phyloP scores from a whole-genome alignment of 2,329 filamentous ascomycete genomes.

The Coniochaeta sp. region DNA sequence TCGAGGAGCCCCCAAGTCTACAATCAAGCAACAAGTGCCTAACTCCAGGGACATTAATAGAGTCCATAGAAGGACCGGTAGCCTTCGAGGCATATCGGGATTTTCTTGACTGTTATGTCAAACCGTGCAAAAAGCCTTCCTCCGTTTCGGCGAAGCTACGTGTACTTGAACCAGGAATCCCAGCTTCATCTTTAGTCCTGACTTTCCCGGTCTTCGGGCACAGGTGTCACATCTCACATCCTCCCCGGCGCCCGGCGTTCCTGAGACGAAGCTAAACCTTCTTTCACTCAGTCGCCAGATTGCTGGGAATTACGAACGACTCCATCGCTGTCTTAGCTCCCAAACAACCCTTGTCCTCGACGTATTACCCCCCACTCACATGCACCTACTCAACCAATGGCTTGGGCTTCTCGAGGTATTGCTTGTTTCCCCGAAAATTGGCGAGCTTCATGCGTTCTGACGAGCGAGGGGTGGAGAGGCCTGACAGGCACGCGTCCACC shows the following conservation, averaged over 20 bases:
- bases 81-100: neutral
- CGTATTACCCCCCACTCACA: neutral
- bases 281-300: neutral
- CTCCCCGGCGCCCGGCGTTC: neutral
- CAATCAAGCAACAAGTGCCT: neutral
- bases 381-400: neutral
- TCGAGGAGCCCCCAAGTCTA: neutral
- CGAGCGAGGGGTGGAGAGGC: too few species aligned
- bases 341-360: neutral
- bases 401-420: neutral
- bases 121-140: neutral
- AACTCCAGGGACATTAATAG: neutral
- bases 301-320: neutral
- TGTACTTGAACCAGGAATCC: neutral
- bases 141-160: neutral
- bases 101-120: neutral
- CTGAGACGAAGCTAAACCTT: neutral
- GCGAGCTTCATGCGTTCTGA: neutral
- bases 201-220: neutral
- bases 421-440: neutral
- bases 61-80: neutral
- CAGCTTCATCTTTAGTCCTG: neutral
- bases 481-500: too few species aligned
- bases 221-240: slow-evolving; percentile 4
- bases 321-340: neutral